A percentile compares a stretch with the other conserved stretches of the same genome.
Conservation (phyloP, 2,329 filamentous ascomycete genomes). For the Pseudocercospora macadamiae region DNA sequence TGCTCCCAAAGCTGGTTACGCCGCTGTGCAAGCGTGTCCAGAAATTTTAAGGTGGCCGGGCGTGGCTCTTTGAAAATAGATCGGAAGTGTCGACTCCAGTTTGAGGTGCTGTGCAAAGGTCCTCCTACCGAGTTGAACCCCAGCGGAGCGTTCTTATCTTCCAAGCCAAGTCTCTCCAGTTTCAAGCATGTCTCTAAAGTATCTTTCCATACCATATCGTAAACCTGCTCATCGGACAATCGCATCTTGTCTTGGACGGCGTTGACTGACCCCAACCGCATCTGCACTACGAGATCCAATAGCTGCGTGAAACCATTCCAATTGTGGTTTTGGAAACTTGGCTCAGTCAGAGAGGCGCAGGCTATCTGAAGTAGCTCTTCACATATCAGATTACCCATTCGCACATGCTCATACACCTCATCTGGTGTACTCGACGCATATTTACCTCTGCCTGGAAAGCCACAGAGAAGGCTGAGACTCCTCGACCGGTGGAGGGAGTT, state of each 20-base stretch:
- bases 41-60: conserved; percentile 36
- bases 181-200: conserved; percentile 28
- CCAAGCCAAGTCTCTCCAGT: conserved; percentile 27
- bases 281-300: conserved; percentile 21
- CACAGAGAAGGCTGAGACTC: conserved; percentile 26
- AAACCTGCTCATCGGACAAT: conserved; percentile 25
- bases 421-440: conserved; percentile 26
- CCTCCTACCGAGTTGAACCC: conserved; percentile 15
- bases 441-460: neutral
- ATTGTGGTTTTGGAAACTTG: conserved; percentile 33
- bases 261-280: conserved; percentile 19
- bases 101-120: conserved; percentile 1
- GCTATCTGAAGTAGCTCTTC: conserved; percentile 36
- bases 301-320: conserved; percentile 22
- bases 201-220: conserved; percentile 33
- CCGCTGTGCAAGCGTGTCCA: conserved; percentile 41
- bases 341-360: conserved; percentile 37
- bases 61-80: conserved; percentile 5
- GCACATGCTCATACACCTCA: conserved; percentile 27
- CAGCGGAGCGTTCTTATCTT: conserved; percentile 24
- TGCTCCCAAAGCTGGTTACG: conserved; percentile 39
- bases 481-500: conserved; percentile 28
- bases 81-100: neutral
- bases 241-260: conserved; percentile 21
- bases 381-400: conserved; percentile 37